Percentiles rank a stretch among this genome's conserved stretches.
Evolutionary conservation across 768 basidiomycete species (phyloP).

Genomic region (Amanita muscaria): DNA sequence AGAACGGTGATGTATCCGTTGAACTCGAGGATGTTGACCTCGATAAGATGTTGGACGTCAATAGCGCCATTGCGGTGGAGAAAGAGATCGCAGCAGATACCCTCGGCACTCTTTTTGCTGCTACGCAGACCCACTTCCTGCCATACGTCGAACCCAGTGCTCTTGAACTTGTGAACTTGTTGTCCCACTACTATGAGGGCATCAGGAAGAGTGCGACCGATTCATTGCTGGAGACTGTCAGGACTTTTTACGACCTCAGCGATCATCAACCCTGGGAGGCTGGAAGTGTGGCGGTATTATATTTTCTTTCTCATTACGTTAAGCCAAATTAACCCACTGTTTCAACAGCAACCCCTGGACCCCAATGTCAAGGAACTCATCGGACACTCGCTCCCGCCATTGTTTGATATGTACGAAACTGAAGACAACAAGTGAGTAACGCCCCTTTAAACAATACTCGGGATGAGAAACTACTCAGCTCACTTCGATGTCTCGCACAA

Average conservation of each 20-base stretch:
- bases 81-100: slow-evolving; percentile 99
- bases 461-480: slow-evolving; percentile 68
- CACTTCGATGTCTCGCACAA: slow-evolving; percentile 59
- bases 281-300: slow-evolving; percentile 55
- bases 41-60: slow-evolving; percentile 85
- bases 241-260: slow-evolving; percentile 86
- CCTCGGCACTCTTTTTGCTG: slow-evolving; percentile 81
- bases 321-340: slow-evolving; percentile 1
- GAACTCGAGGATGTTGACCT: slow-evolving; percentile 76
- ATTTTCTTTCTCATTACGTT: background rate
- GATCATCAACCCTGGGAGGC: slow-evolving; percentile 78
- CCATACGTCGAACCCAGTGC: slow-evolving; percentile 83
- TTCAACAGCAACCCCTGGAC: slow-evolving; percentile 37
- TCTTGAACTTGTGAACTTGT: slow-evolving; percentile 66
- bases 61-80: slow-evolving; percentile 95
- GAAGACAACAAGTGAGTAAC: slow-evolving; percentile 93
- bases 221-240: slow-evolving; percentile 79
- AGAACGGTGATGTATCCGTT: slow-evolving; percentile 45
- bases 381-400: slow-evolving; percentile 57
- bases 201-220: slow-evolving; percentile 91
- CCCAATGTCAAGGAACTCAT: slow-evolving; percentile 72
- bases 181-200: slow-evolving; percentile 94
- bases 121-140: slow-evolving; percentile 78
- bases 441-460: slow-evolving; percentile 11
- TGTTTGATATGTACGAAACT: slow-evolving; percentile 84